Conservation (phyloP, 768 basidiomycete genomes). For the Russula vinacea region DNA sequence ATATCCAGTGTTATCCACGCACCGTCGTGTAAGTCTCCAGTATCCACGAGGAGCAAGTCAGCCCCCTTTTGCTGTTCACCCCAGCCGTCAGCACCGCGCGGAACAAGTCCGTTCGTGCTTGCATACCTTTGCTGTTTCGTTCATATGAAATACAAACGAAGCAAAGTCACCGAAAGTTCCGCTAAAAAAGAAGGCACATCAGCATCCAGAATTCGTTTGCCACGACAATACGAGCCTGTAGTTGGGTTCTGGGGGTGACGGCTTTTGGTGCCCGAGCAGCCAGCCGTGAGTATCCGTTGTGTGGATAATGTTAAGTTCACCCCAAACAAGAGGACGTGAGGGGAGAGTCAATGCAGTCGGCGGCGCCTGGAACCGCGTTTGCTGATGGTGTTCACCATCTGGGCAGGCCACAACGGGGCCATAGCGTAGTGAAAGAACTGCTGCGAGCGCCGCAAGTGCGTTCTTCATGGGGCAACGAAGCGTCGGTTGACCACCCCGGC, state of each 20-base stretch:
- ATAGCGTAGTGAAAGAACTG: not conserved
- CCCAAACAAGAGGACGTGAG: conserved; percentile 72
- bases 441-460: not conserved
- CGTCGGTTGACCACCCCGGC: too few relatives aligned
- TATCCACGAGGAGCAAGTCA: conserved; percentile 79
- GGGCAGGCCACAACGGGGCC: not conserved
- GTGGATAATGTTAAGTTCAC: conserved; percentile 81
- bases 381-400: conserved; percentile 18
- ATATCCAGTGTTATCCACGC: not conserved
- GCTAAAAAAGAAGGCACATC: conserved; percentile 29
- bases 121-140: conserved; percentile 60
- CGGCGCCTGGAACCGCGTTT: not conserved
- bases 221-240: conserved; percentile 47
- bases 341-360: conserved; percentile 51
- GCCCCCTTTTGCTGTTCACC: conserved; percentile 58
- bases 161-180: conserved; percentile 79
- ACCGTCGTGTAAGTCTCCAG: conserved; percentile 77
- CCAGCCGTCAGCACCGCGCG: not conserved
- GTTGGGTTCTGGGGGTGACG: conserved; percentile 68
- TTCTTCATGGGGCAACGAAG: not conserved
- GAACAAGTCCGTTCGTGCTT: not conserved
- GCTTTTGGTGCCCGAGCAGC: conserved; percentile 81
- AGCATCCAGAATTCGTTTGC: not conserved
- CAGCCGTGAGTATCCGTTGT: conserved; percentile 84
- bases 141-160: conserved; percentile 84